phyloP scores from a whole-genome alignment of 2,329 filamentous ascomycete genomes.

The Colletotrichum musae region DNA sequence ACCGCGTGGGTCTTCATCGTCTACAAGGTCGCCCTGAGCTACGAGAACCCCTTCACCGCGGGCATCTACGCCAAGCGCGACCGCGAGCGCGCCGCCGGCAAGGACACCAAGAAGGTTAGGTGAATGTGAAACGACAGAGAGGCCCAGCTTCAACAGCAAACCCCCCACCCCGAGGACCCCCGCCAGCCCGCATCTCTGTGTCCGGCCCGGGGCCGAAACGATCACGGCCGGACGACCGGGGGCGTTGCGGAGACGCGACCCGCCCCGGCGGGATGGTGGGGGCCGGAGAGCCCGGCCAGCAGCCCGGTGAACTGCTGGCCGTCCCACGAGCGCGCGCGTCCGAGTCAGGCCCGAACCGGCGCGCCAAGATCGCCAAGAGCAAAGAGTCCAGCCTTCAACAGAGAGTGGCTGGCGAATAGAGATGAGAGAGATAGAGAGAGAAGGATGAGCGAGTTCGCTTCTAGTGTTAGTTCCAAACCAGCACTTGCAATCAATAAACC shows the following conservation, averaged over 20 bases:
- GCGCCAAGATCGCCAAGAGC: constrained; percentile 22
- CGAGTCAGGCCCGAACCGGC: constrained; percentile 32
- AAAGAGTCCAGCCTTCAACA: constrained; percentile 41
- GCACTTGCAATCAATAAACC: constrained; percentile 9
- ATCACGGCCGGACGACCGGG: constrained; percentile 35
- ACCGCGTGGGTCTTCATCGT: constrained; percentile 81
- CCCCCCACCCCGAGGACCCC: constrained; percentile 1
- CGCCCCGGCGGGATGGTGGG: constrained; percentile 16
- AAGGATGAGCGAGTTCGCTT: constrained; percentile 17
- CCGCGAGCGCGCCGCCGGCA: constrained; percentile 63
- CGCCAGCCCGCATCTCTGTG: background rate
- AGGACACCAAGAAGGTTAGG: constrained; percentile 66
- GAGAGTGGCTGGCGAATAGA: constrained; percentile 33
- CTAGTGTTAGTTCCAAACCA: constrained; percentile 30
- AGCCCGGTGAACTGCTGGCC: constrained; percentile 20
- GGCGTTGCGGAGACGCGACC: constrained; percentile 1
- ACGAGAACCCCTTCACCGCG: constrained; percentile 94
- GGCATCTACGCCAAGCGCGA: constrained; percentile 94
- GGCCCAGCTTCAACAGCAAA: constrained; percentile 42
- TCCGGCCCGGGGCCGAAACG: constrained; percentile 34
- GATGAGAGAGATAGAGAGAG: background rate
- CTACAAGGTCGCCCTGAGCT: constrained; percentile 85
- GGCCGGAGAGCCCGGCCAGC: constrained; percentile 31
- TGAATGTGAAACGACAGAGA: constrained; percentile 48
- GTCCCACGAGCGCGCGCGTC: constrained; percentile 11